Evolutionary conservation across 1,284 basidiomycete genomes (phyloP), one percentile per base, ranked within the genome.

Genomic region (Clitocybe nebularis): DNA sequence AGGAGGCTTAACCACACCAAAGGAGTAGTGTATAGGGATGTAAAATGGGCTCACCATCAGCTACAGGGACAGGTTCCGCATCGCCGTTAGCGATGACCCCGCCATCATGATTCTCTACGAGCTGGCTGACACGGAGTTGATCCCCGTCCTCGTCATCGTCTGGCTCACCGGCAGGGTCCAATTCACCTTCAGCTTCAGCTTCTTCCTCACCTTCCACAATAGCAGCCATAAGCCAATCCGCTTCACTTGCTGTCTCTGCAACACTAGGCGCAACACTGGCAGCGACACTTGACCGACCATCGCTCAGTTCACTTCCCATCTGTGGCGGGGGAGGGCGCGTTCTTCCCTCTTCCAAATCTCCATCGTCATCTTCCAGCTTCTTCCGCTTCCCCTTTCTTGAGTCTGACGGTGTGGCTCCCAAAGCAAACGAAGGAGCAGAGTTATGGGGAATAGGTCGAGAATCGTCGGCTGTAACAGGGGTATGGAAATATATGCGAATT

Each of bases 401-500:
- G 62, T 79, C 77, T 49, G 75, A 72, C 39, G 75, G 71, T 37
- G 68, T 61, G 48, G 70, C 62, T 45, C 65, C 66, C 60, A 72
- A 64, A 35, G 66, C 55, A 55, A 71, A 72, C 55, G 64, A 33
- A 2, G 47, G 16, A 5, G 46, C 62, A 38, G 64, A 56, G 51
- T 61, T 63, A 58, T 81, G 75, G 47, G 79, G 72, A 58, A 86
- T 79, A 28, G 81, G 79, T 59, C 77, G 80, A 47, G 81, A 73
- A 64, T 89, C 85, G 68, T 88, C 86, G 55, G 80, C 72, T 52
- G 83, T 78, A 45, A 85, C 83, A 47, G 86, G 87, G 19, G 86
- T 89, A 66, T 89, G 87, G 71, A 90, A 90, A 69, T 90, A 90
- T 48, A 90, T 86, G 53, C 86, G 82, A 56, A 90, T 81, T 48